Conservation (phyloP, 495 filamentous ascomycete species). For the Umbilicaria muhlenbergii region DNA sequence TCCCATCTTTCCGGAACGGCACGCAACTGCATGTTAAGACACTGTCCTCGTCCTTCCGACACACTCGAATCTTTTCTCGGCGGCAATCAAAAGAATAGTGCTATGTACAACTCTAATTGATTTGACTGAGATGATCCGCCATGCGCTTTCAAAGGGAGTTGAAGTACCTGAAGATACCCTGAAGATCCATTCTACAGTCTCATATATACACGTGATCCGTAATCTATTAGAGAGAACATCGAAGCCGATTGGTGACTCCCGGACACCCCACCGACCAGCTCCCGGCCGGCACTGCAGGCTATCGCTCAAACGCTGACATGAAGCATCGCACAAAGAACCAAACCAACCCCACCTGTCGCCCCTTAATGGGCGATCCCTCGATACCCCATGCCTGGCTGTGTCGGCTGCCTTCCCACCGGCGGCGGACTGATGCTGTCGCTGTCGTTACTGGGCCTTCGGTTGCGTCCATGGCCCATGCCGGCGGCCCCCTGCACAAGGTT, state of each 20-base stretch:
- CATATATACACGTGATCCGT: constrained; percentile 2
- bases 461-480: constrained; percentile 18
- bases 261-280: not conserved
- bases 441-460: constrained; percentile 24
- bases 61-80: no score
- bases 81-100: no score
- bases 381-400: constrained; percentile 14
- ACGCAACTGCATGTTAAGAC: no score
- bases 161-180: no score
- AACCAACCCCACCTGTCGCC: not conserved
- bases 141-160: no score
- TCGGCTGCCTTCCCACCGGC: constrained; percentile 23
- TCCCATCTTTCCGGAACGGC: no score
- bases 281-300: not conserved
- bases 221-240: constrained; percentile 15
- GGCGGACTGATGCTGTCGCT: constrained; percentile 17
- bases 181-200: no score
- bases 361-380: constrained; percentile 8
- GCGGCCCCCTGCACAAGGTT: constrained; percentile 25
- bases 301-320: not conserved
- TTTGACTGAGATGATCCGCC: no score
- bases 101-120: no score
- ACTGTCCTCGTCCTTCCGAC: no score
- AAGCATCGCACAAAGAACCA: not conserved
- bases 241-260: not conserved